Percentiles rank a stretch among this genome's conserved stretches.
Evolutionary conservation across 495 filamentous ascomycete species (phyloP).

Genomic region (Choiromyces venosus): DNA sequence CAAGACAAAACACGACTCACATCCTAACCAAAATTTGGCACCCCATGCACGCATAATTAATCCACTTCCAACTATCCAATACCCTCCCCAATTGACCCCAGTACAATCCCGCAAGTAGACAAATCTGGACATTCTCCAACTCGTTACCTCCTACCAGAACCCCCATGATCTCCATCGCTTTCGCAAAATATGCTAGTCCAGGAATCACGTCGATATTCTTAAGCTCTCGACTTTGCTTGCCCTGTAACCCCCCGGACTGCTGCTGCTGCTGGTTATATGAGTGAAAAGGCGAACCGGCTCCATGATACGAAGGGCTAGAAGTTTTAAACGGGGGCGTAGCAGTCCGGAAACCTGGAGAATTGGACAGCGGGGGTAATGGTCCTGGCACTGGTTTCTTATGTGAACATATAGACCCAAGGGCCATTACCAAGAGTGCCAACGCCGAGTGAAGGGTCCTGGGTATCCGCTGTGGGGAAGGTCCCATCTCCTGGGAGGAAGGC

Average conservation of each 20-base stretch:
- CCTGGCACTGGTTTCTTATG: constrained; percentile 43
- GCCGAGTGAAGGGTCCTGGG: constrained; percentile 59
- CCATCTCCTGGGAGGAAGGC: constrained; percentile 19
- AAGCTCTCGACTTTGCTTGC: constrained; percentile 27
- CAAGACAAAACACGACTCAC: constrained; percentile 49
- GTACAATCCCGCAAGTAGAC: constrained; percentile 81
- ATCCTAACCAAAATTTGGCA: constrained; percentile 72
- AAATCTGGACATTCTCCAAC: constrained; percentile 75
- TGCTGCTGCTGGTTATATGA: constrained; percentile 19
- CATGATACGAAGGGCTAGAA: constrained; percentile 32
- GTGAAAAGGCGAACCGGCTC: constrained; percentile 33
- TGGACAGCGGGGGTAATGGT: constrained; percentile 27
- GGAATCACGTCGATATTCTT: constrained; percentile 84
- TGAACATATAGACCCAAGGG: constrained; percentile 77
- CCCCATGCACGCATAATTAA: constrained; percentile 68
- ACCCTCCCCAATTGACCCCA: constrained; percentile 80
- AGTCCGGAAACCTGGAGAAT: constrained; percentile 25
- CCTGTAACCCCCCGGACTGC: constrained; percentile 7
- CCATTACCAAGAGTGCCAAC: constrained; percentile 73
- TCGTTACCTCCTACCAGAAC: constrained; percentile 69
- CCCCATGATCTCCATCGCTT: constrained; percentile 82
- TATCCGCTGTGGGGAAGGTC: constrained; percentile 24
- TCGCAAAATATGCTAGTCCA: constrained; percentile 79
- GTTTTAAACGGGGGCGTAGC: constrained; percentile 34
- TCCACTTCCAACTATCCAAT: constrained; percentile 85